These are phyloP conservation scores for Leccinum obscurum DNA, from an alignment of 768 basidiomycete genomes.

Conservation along the genomic window DNA sequence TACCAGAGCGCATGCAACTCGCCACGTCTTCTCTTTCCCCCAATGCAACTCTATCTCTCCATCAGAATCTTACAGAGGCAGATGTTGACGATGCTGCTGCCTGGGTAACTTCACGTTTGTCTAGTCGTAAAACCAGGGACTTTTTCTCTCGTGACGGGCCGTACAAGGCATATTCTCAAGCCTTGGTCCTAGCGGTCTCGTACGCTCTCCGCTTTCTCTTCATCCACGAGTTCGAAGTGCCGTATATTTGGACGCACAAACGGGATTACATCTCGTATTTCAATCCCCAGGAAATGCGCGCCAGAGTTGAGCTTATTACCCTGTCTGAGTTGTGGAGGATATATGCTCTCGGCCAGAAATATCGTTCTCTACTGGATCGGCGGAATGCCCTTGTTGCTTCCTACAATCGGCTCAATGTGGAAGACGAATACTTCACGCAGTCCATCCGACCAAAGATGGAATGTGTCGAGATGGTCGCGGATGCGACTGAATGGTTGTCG, in stretches of 20 bases:
- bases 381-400: constrained; percentile 58
- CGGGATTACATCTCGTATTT: constrained; percentile 88
- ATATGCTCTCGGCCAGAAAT: constrained; percentile 84
- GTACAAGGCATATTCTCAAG: constrained; percentile 57
- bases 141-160: constrained; percentile 70
- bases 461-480: constrained; percentile 85
- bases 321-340: constrained; percentile 90
- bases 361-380: constrained; percentile 81
- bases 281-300: constrained; percentile 61
- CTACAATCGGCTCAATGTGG: constrained; percentile 66
- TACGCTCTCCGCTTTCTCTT: constrained; percentile 81
- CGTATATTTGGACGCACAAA: constrained; percentile 93
- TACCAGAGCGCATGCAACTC: constrained; percentile 95
- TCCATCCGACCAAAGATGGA: constrained; percentile 68
- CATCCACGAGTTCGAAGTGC: constrained; percentile 87
- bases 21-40: constrained; percentile 80
- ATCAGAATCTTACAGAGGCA: constrained; percentile 63
- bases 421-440: constrained; percentile 75
- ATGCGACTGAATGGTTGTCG: constrained; percentile 87
- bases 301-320: constrained; percentile 70
- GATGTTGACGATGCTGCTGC: constrained; percentile 80
- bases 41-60: constrained; percentile 57
- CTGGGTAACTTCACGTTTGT: constrained; percentile 85
- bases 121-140: constrained; percentile 65
- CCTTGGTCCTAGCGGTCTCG: constrained; percentile 78